Evolutionary conservation across 1,284 basidiomycete species (phyloP).

Genomic region (Amylostereum areolatum): DNA sequence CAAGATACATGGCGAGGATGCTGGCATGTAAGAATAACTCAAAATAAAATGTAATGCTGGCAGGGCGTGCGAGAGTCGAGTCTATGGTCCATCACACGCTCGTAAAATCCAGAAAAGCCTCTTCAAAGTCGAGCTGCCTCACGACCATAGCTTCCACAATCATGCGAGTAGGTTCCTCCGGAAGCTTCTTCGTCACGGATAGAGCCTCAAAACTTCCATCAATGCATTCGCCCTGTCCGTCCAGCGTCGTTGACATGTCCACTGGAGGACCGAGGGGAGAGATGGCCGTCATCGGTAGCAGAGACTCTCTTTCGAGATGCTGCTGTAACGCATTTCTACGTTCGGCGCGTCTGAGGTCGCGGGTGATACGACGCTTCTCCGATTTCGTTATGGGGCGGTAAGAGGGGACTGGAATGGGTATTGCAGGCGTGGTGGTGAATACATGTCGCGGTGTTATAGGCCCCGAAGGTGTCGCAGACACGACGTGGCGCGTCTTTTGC

Average conservation of each 20-base stretch:
- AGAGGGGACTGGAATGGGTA: constrained; percentile 16
- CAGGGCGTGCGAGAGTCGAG: no score
- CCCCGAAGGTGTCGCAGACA: background rate
- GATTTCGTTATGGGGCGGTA: constrained; percentile 23
- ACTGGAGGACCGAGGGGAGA: background rate
- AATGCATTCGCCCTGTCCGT: background rate
- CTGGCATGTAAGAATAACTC: no score
- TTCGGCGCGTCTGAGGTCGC: constrained; percentile 43
- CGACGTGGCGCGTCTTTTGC: constrained; percentile 7
- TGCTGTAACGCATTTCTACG: constrained; percentile 25
- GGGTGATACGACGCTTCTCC: constrained; percentile 36
- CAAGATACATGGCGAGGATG: no score
- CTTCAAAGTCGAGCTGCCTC: constrained; percentile 64
- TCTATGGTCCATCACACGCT: background rate
- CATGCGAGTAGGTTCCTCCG: constrained; percentile 30
- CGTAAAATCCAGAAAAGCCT: constrained; percentile 64
- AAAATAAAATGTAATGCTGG: no score
- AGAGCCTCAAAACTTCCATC: background rate
- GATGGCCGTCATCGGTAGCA: background rate
- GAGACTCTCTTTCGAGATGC: background rate
- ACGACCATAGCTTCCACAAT: constrained; percentile 79
- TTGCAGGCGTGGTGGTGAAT: background rate
- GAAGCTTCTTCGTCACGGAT: background rate
- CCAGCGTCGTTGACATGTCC: background rate
- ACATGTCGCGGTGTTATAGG: background rate